Base-by-base conservation (phyloP, 1,139 yeast species). In the Diutina rugosa region DNA sequence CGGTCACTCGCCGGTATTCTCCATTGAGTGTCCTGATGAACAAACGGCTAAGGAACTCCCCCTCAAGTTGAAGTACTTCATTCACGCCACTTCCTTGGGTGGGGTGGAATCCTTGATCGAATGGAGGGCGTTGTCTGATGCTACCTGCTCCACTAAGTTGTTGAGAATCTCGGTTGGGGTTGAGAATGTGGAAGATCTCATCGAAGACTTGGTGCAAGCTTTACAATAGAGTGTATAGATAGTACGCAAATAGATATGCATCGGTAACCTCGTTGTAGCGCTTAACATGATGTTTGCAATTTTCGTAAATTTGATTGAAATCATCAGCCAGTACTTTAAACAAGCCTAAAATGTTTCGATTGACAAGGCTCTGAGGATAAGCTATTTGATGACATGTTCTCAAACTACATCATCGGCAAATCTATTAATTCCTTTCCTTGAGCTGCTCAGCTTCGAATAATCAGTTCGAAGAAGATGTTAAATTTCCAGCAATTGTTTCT, bases 71-170 rank as follows among this genome's bases (percentile, higher is more conserved):
- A 79, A 83, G 62, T 79, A 80, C 60, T 90, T 90, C 72, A 84
- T 84, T 60, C 97, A 91, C 69, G 96, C 97, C 1, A 90, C 97
- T 0, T 88, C 96, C 6, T 74, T 91, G 38, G 97, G 97, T 48
- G 96, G 97, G n/a, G 89, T 87, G 6, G 97, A 91, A 68, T 87
- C 95, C 57, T 74, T 90, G 63, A 82, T 90, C 59, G 97, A 91
- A 69, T 90, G 97, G 96, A 80, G 97, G 65, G 85, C 90, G 1
- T 67, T 90, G 71, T 78, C 88, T 55, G 97, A 90, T 65, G 67
- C 77, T 1, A 64, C 70, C 3, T 84, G 83, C 14, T 71, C 78
- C 46, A 77, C 80, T 30, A 76, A 78, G 1, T 68, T 90, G 48
- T 69, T 90, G 54, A 79, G 97, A 67, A 71, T 90, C 5, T 87